Evolutionary conservation across 108 stramenopile species (phyloP).

Genomic region (Cyclotella kingstonii): DNA sequence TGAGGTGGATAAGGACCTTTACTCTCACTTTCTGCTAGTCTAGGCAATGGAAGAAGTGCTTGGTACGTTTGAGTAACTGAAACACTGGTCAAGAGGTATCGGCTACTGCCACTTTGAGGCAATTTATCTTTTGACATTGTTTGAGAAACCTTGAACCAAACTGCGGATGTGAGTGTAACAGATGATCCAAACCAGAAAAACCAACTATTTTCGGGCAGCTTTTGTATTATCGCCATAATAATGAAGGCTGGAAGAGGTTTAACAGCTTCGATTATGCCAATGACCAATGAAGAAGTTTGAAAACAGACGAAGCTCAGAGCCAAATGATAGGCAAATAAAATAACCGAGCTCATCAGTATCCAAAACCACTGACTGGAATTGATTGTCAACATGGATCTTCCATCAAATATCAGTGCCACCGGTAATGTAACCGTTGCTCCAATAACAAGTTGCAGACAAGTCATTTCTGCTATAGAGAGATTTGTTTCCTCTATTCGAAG

Average conservation of each 20-base stretch:
- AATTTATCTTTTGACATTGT: neutral
- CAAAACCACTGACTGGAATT: neutral
- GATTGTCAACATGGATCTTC: neutral
- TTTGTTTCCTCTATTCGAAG: neutral
- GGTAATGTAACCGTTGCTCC: neutral
- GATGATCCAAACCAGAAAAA: neutral
- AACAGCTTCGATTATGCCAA: neutral
- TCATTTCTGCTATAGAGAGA: neutral
- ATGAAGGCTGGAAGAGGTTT: constrained; percentile 1
- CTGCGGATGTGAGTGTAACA: neutral
- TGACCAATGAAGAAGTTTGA: neutral
- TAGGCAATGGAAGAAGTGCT: too few relatives aligned
- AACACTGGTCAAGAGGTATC: neutral
- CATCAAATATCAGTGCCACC: neutral
- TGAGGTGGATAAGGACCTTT: too few relatives aligned
- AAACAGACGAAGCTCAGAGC: neutral
- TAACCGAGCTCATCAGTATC: neutral
- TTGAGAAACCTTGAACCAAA: neutral
- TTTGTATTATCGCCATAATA: neutral
- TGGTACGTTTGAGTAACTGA: too few relatives aligned
- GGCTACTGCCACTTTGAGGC: neutral
- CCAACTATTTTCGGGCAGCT: neutral
- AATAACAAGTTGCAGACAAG: neutral
- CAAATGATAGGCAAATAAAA: neutral
- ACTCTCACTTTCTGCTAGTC: too few relatives aligned